Evolutionary conservation across 495 filamentous ascomycete species (phyloP).

Genomic region (Penicillium odoratum): DNA sequence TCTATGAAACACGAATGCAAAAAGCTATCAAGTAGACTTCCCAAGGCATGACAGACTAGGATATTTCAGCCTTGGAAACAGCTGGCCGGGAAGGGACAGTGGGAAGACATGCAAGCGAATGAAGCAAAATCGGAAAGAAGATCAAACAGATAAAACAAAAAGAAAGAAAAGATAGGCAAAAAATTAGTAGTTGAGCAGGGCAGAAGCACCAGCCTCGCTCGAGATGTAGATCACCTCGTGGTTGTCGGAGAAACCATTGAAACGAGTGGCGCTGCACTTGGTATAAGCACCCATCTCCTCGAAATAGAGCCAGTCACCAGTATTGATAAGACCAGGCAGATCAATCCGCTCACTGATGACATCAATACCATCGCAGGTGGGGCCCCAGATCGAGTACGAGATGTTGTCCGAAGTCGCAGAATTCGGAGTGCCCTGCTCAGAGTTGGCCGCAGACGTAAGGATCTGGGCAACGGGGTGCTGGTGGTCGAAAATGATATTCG

Average conservation of each 20-base stretch:
- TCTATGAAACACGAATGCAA: neutral
- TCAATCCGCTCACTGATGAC: conserved; percentile 76
- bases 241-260: conserved; percentile 96
- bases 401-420: conserved; percentile 43
- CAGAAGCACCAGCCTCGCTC: conserved; percentile 83
- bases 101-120: neutral
- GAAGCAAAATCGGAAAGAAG: neutral
- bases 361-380: conserved; percentile 97
- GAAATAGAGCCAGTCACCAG: conserved; percentile 97
- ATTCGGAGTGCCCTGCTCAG: conserved; percentile 49
- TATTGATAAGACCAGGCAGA: conserved; percentile 72
- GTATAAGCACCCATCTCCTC: conserved; percentile 99
- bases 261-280: conserved; percentile 91
- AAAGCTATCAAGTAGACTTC: neutral
- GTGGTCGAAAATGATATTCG: conserved; percentile 98
- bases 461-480: conserved; percentile 86
- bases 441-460: conserved; percentile 58
- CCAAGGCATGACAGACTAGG: neutral
- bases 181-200: conserved; percentile 60
- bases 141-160: neutral
- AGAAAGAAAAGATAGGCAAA: conserved; percentile 6
- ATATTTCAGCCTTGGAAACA: neutral
- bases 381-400: conserved; percentile 94
- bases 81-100: neutral
- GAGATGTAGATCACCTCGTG: conserved; percentile 93